Base-by-base conservation (phyloP, 2,329 filamentous ascomycete species). In the Aspergillaceae sp. region DNA sequence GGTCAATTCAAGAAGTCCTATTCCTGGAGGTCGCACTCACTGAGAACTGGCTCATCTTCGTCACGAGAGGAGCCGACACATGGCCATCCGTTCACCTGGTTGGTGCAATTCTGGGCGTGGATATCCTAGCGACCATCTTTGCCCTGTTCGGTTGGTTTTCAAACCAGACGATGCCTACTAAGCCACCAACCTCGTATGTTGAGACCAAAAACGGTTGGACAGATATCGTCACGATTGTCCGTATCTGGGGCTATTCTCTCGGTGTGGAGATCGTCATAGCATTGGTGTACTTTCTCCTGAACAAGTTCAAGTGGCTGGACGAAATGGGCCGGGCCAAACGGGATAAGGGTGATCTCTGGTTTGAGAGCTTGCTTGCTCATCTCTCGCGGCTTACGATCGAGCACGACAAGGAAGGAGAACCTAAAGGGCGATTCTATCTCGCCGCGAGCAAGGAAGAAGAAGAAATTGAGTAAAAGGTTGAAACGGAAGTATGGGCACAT, bases 11-110 rank as follows among this genome's bases (percentile, higher is more conserved):
- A 69, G 83, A 86, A 63, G 82, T 88, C 40, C 74, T 94, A 60
- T 94, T 94, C 80, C 80, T 94, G 40, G 82, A 94, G 73, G 85
- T 94, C 64, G 90, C 87, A 5, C 80, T 94, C 46, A 91, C 88
- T 50, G 88, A 94, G 77, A 94, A 94, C 75, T 94, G 88, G 89
- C 81, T 94, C 43, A 94, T 94, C 69, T 94, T 94, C 76, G 91
- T 94, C 70, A 94, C 88, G 54, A 87, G 88, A 76, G 88, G 85
- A 51, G 80, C 78, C 51, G 75, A 81, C 61, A 87, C 84, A 4
- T 83, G 79, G 73, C 84, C 84, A 42, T 86, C 83, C 0, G 83
- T 83, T 74, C 83, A 87, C 62, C 73, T 89, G 28, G 74, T 87
- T 46, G 71, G 69, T 35, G 84, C 84, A 47, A 88, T 88, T 61